Percentiles rank a stretch among this genome's conserved stretches.
Conservation (phyloP, 2,329 filamentous ascomycete species). For the Xylariaceae sp. region DNA sequence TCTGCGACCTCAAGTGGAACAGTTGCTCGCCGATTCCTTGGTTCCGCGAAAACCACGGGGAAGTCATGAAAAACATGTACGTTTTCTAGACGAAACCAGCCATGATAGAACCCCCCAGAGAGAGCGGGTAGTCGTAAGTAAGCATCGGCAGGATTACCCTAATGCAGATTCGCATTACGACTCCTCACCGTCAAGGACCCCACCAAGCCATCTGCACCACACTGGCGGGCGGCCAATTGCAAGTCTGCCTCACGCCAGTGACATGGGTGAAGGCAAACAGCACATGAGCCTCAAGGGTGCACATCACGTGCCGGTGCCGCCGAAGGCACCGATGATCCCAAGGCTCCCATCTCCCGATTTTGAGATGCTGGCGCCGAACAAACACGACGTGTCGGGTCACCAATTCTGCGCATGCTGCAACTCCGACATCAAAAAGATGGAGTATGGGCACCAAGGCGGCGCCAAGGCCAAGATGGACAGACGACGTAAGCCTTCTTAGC, state of each 20-base stretch:
- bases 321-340: conserved; percentile 28
- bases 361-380: conserved; percentile 17
- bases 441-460: conserved; percentile 13
- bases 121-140: not conserved
- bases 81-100: not conserved
- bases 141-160: conserved; percentile 1
- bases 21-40: not conserved
- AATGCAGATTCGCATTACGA: conserved; percentile 6
- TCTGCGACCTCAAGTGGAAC: conserved; percentile 1
- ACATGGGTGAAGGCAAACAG: conserved; percentile 3
- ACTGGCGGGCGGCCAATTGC: conserved; percentile 3
- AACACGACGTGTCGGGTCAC: conserved; percentile 8
- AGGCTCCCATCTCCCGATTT: conserved; percentile 35
- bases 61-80: not conserved
- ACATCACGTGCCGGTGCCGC: conserved; percentile 10
- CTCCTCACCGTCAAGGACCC: conserved; percentile 5
- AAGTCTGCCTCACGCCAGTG: conserved; percentile 6
- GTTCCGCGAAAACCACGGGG: not conserved
- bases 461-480: conserved; percentile 31
- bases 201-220: conserved; percentile 4
- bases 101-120: not conserved
- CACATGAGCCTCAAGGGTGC: conserved; percentile 9
- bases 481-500: conserved; percentile 21
- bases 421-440: conserved; percentile 1
- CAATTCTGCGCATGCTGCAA: conserved; percentile 32